These are phyloP conservation scores for Aspergillus diversus DNA, from an alignment of 495 filamentous ascomycete species.

Conservation along the genomic window DNA sequence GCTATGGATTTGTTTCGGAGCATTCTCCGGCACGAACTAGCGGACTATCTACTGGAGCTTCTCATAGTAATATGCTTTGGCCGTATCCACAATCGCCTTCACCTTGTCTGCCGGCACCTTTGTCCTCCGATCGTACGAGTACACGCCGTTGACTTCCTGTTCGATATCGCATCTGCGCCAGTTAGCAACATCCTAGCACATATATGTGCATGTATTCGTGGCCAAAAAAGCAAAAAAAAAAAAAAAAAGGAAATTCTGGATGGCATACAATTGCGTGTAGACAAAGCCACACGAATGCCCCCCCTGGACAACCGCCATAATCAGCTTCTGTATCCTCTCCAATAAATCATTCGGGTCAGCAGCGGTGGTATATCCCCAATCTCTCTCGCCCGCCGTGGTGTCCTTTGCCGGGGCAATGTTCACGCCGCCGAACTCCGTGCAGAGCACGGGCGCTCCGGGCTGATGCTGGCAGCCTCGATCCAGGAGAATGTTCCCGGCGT, in stretches of 20 bases:
- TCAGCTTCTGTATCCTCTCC: conserved; percentile 35
- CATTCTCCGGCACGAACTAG: too few relatives aligned
- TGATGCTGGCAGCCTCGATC: conserved; percentile 50
- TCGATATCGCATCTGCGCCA: conserved; percentile 39
- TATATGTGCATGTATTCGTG: too few relatives aligned
- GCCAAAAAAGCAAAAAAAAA: background rate
- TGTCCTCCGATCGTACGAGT: conserved; percentile 39
- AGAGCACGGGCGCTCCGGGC: conserved; percentile 57
- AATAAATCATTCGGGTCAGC: conserved; percentile 39
- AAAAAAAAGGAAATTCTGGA: background rate
- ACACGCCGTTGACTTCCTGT: conserved; percentile 46
- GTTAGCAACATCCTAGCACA: background rate
- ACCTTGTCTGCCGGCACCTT: conserved; percentile 39
- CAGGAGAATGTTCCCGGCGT: conserved; percentile 26
- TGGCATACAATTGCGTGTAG: conserved; percentile 44
- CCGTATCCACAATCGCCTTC: conserved; percentile 44
- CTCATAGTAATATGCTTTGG: conserved; percentile 35
- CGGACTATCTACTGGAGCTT: conserved; percentile 18
- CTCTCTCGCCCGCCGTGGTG: conserved; percentile 29
- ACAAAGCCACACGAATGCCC: conserved; percentile 43
- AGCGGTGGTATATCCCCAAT: conserved; percentile 48
- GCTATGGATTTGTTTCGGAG: too few relatives aligned
- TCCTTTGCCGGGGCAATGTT: conserved; percentile 55
- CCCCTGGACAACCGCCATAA: conserved; percentile 40
- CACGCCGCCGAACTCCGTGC: conserved; percentile 62